Conservation (phyloP, 2,329 filamentous ascomycete genomes). For the Microcyclosporella mali region DNA sequence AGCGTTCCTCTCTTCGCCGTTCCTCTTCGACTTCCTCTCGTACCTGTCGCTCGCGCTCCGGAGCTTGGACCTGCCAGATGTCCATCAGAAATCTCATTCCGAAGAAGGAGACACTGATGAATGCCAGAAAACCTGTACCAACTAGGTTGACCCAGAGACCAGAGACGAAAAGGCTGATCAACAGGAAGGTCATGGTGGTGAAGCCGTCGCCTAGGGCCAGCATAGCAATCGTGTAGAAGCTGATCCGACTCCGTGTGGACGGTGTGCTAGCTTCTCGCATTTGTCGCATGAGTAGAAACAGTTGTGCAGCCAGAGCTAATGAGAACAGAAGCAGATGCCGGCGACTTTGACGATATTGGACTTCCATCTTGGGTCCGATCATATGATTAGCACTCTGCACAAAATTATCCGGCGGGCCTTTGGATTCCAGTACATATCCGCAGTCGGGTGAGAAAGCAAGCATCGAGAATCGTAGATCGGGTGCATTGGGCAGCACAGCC, state of each 20-base stretch:
- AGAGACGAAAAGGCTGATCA: slow-evolving; percentile 51
- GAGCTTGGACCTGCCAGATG: slow-evolving; percentile 59
- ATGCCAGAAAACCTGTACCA: slow-evolving; percentile 52
- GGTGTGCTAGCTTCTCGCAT: slow-evolving; percentile 60
- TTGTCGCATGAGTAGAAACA: slow-evolving; percentile 53
- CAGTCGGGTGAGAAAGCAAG: slow-evolving; percentile 60
- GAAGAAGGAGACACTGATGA: slow-evolving; percentile 56
- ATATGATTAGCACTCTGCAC: slow-evolving; percentile 49
- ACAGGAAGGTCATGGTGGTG: slow-evolving; percentile 47
- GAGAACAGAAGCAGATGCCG: slow-evolving; percentile 50
- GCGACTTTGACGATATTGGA: slow-evolving; percentile 42
- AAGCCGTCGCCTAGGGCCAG: slow-evolving; percentile 58
- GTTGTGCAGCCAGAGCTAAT: slow-evolving; percentile 45
- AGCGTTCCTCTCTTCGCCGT: slow-evolving; percentile 19
- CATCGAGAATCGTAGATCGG: slow-evolving; percentile 53
- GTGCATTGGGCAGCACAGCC: slow-evolving; percentile 46
- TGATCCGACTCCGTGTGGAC: slow-evolving; percentile 58
- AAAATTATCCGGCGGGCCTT: slow-evolving; percentile 50
- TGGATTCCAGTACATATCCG: slow-evolving; percentile 58
- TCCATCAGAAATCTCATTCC: slow-evolving; percentile 62
- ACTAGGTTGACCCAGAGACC: slow-evolving; percentile 52
- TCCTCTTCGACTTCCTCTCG: slow-evolving; percentile 38
- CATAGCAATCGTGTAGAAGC: slow-evolving; percentile 58
- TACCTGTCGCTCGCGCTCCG: slow-evolving; percentile 40
- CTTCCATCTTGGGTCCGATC: slow-evolving; percentile 52